These are phyloP conservation scores for Atkinsonella hypoxylon DNA, from an alignment of 2,329 filamentous ascomycete species.

Conservation along the genomic window DNA sequence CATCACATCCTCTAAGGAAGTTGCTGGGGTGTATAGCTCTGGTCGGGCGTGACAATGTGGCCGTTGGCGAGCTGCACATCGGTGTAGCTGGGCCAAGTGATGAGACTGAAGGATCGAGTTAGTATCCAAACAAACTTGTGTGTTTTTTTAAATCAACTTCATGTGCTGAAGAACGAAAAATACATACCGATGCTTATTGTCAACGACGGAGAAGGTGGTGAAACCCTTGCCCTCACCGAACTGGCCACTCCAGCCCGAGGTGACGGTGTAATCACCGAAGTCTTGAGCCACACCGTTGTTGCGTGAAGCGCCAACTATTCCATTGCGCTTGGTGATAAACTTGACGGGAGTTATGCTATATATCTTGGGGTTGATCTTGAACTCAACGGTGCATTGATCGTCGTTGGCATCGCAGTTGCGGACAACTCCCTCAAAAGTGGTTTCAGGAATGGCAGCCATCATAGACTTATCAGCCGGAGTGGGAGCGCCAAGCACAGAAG, in stretches of 20 bases:
- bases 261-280: conserved; percentile 39
- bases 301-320: conserved; percentile 16
- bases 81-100: conserved; percentile 41
- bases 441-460: conserved; percentile 27
- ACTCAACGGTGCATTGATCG: conserved; percentile 31
- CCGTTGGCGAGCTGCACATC: conserved; percentile 19
- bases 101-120: conserved; percentile 17
- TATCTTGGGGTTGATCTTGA: conserved; percentile 24
- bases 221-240: conserved; percentile 36
- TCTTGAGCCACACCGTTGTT: conserved; percentile 26
- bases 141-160: too few species aligned
- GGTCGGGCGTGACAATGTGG: conserved; percentile 30
- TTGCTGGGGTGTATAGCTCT: conserved; percentile 1
- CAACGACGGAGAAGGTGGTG: conserved; percentile 39
- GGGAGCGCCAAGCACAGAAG: conserved; percentile 25
- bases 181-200: conserved; percentile 21
- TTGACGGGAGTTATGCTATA: conserved; percentile 20
- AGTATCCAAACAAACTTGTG: neutral
- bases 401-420: conserved; percentile 28
- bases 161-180: neutral
- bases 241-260: conserved; percentile 42
- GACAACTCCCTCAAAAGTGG: conserved; percentile 28
- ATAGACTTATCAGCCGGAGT: conserved; percentile 23
- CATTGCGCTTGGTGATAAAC: conserved; percentile 23
- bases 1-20: conserved; percentile 24